Evolutionary conservation across 306 rosid species (phyloP), one percentile per base, ranked within the genome.

Genomic region (Vachellia pachyceras): DNA sequence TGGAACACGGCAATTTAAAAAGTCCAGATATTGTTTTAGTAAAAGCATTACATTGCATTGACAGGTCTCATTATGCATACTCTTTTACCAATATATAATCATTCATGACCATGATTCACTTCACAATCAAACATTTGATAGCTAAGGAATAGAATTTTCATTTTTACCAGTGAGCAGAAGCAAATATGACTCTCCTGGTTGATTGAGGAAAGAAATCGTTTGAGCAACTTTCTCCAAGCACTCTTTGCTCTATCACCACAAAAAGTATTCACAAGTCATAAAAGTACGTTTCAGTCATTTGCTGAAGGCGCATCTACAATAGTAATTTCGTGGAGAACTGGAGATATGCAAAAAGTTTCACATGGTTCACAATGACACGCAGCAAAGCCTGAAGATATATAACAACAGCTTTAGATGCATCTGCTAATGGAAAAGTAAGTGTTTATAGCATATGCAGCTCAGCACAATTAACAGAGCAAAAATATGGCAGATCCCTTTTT

Each of bases 151-250:
- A 29, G 37, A 72, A 79, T 57, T 12, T 45, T 41, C 52, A 45
- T 50, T 69, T 36, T 23, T 89, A 94, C 98, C 98, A 69, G 98
- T 95, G 77, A 95, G 94, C 75, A 95, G 84, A 80, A 92, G 97
- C 88, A 95, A 54, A 85, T 65, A 83, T 67, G 95, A 86, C 23
- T 88, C 84, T 80, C 79, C 86, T 8, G 89, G 80, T 77, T 85
- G 89, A 46, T 72, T 82, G 67, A 95, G 99, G 60, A 89, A 85
- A n/a, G 85, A 84, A 77, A 95, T 84, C 15, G 97, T 88, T 65
- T 89, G 84, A 5, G 89, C 73, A 52, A 95, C 92, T 87, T 95
- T 95, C 88, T 93, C 97, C 88, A 95, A 83, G 76, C 97, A 95
- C 84, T 90, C 99, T 90, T 84, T 81, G 87, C 99, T 93, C 97